phyloP scores from a whole-genome alignment of 352 stramenopile species.

The Phytopythium montanum region DNA sequence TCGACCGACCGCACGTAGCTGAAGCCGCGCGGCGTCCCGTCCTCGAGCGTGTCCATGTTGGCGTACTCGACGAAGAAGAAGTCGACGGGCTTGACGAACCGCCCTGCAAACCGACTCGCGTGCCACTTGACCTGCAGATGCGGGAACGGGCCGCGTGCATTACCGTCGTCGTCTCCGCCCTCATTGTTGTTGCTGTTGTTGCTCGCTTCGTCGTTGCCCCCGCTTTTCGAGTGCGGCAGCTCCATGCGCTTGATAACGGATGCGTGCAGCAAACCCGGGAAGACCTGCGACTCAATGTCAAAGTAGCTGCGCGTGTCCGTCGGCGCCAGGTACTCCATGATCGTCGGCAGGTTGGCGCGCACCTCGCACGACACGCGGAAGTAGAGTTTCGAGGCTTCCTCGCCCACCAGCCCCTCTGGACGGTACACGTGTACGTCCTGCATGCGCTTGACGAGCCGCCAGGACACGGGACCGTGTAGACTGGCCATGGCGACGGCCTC shows the following conservation, averaged over 20 bases:
- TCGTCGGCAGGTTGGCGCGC: slow-evolving; percentile 68
- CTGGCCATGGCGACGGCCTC: slow-evolving; percentile 59
- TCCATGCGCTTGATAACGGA: slow-evolving; percentile 82
- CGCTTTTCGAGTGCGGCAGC: slow-evolving; percentile 24
- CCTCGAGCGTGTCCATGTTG: slow-evolving; percentile 65
- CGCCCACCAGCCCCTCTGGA: slow-evolving; percentile 31
- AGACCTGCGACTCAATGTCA: slow-evolving; percentile 80
- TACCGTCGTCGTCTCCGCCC: slow-evolving; percentile 46
- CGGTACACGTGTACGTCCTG: slow-evolving; percentile 82
- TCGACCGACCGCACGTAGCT: slow-evolving; percentile 79
- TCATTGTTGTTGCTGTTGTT: slow-evolving; percentile 7
- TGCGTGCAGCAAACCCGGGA: slow-evolving; percentile 72
- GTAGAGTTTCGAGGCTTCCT: slow-evolving; percentile 62
- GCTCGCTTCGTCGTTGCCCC: slow-evolving; percentile 25
- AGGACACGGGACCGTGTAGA: slow-evolving; percentile 54
- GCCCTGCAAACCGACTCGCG: slow-evolving; percentile 72
- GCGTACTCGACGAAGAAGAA: slow-evolving; percentile 88
- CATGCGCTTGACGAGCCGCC: slow-evolving; percentile 69
- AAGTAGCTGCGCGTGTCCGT: slow-evolving; percentile 69
- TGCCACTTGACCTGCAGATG: slow-evolving; percentile 85
- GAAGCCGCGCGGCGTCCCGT: slow-evolving; percentile 64
- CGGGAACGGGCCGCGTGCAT: slow-evolving; percentile 42
- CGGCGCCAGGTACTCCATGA: slow-evolving; percentile 79
- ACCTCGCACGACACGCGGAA: slow-evolving; percentile 84
- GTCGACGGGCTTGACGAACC: slow-evolving; percentile 80